Base-by-base conservation (phyloP, 164 flowering plant species). In the Stephania japonica region DNA sequence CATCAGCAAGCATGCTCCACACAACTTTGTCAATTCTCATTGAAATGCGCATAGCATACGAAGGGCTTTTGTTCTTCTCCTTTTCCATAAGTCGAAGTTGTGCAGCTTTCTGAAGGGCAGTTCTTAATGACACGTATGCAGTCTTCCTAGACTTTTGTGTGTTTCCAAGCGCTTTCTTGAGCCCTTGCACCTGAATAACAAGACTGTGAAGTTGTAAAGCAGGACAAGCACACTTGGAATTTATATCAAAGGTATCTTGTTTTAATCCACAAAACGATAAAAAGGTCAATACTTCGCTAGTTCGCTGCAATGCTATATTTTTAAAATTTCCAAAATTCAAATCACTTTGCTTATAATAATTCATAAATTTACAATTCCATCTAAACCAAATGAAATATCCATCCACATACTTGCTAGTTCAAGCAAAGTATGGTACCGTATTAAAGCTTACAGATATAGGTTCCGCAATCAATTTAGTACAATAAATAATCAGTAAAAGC, bases 41-140 rank as follows among this genome's bases (percentile, higher is more conserved):
- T 71, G 99, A 96, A 68, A 96, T 89, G 8, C 98, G 96, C 99
- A 96, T 96, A 23, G 99, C 99, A 86, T 82, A 95, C 6, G 99
- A 93, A 27, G 98, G 98, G 80, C 97, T 87, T 84, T 91, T 96
- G 80, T 93, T 96, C 83, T 90, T 95, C 84, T 96, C 99, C 83
- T 95, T 95, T 82, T 93, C 99, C 94, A 88, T 89, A 73, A 96
- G 75, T 75, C 98, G 86, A 74, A 87, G 75, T 77, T 93, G 97
- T 70, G 97, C 99, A 77, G 99, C 99, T 76, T 89, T 91, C 75
- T 93, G 97, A 76, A 96, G 76, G 81, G 98, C 96, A 73, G 75
- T 77, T 84, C 99, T 89, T 71, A 96, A 80, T 7, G 88, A 89
- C 64, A 87, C 85, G 73, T 92, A 90, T 71, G 99, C 98, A 64